Evolutionary conservation across 2,329 filamentous ascomycete genomes (phyloP).

Genomic region (Dactylellina sp.): DNA sequence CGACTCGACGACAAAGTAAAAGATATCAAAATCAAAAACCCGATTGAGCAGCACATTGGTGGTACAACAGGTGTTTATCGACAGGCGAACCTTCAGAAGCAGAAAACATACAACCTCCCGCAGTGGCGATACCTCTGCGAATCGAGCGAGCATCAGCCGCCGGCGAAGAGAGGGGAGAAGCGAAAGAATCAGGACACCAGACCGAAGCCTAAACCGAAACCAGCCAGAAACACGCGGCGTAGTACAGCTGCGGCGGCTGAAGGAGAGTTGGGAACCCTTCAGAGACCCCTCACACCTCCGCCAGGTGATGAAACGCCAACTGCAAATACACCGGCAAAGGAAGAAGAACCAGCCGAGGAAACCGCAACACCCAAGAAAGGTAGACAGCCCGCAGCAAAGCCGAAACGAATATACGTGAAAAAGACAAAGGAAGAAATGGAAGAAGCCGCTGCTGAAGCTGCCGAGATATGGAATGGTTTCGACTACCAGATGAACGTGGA

Average conservation of each 20-base stretch:
- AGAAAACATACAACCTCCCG: constrained; percentile 93
- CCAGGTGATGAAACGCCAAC: constrained; percentile 63
- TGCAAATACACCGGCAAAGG: constrained; percentile 59
- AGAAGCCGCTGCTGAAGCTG: constrained; percentile 55
- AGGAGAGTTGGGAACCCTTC: constrained; percentile 60
- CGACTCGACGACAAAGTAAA: constrained; percentile 87
- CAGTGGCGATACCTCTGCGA: constrained; percentile 96
- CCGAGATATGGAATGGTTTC: constrained; percentile 81
- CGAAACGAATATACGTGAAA: constrained; percentile 57
- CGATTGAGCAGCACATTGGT: constrained; percentile 98
- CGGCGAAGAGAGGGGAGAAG: constrained; percentile 85
- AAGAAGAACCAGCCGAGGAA: constrained; percentile 28
- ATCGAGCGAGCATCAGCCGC: constrained; percentile 94
- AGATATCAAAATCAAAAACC: constrained; percentile 91
- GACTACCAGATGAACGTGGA: constrained; percentile 87
- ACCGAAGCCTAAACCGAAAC: constrained; percentile 53
- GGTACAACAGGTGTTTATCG: constrained; percentile 95
- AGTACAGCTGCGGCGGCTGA: constrained; percentile 63
- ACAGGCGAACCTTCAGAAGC: constrained; percentile 96
- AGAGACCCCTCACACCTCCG: constrained; percentile 67
- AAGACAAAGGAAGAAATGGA: constrained; percentile 58
- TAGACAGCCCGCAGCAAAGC: constrained; percentile 56
- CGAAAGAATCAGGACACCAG: constrained; percentile 67
- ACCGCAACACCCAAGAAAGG: constrained; percentile 32
- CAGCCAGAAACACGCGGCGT: constrained; percentile 60